A percentile compares a stretch with the other conserved stretches of the same genome.
Evolutionary conservation across 805 yeast species (phyloP).

Genomic region (Kodamaea lidongshanica): DNA sequence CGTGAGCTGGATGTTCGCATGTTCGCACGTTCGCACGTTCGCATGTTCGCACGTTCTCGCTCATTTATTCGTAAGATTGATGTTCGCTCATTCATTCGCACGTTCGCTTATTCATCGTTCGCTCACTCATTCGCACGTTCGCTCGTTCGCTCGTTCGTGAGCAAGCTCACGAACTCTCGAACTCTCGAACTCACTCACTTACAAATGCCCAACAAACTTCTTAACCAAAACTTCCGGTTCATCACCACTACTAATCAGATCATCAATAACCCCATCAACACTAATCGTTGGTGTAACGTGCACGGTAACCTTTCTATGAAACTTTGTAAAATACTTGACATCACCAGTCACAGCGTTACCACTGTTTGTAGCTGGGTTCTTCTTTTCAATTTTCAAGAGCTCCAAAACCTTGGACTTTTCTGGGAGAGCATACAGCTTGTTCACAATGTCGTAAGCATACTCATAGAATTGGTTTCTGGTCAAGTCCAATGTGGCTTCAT

Average conservation of each 20-base stretch:
- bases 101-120: no score
- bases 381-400: conserved; percentile 37
- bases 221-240: conserved; percentile 40
- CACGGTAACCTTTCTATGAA: conserved; percentile 68
- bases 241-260: conserved; percentile 57
- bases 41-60: no score
- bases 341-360: conserved; percentile 60
- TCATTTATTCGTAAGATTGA: no score
- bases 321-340: conserved; percentile 66
- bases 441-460: conserved; percentile 32
- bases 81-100: no score
- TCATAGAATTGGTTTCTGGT: conserved; percentile 52
- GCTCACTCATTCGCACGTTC: no score
- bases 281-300: conserved; percentile 82
- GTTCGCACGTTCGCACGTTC: no score
- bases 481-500: conserved; percentile 48
- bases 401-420: conserved; percentile 25
- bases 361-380: conserved; percentile 36
- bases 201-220: conserved; percentile 26
- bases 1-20: no score
- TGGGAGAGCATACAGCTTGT: conserved; percentile 31
- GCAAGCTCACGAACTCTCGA: no score
- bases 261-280: conserved; percentile 59
- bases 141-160: no score
- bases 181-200: conserved; percentile 7